These are phyloP conservation scores for Stephania yunnanensis DNA, from an alignment of 164 flowering plant genomes.

Conservation along the genomic window DNA sequence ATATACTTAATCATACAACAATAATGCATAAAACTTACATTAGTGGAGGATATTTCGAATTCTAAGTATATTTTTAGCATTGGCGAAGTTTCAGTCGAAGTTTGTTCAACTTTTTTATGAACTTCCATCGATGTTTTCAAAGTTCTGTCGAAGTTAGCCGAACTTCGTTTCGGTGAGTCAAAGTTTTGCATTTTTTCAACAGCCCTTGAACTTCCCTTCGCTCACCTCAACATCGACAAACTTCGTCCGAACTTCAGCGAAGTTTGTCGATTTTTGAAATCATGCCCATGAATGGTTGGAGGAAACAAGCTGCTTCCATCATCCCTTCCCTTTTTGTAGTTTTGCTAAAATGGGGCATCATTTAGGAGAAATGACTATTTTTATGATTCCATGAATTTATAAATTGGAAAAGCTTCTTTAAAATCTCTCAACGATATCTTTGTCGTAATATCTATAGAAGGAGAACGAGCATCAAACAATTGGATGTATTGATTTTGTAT, in stretches of 20 bases:
- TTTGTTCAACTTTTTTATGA: too few relatives aligned
- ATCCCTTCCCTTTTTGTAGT: background rate
- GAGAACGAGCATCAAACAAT: background rate
- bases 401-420: background rate
- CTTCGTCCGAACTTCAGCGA: background rate
- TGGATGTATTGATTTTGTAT: background rate
- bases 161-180: too few relatives aligned
- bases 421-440: background rate
- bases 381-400: background rate
- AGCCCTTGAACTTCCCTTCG: too few relatives aligned
- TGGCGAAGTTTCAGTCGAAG: too few relatives aligned
- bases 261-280: background rate
- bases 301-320: background rate
- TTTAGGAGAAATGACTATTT: background rate
- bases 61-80: too few relatives aligned
- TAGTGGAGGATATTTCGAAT: too few relatives aligned
- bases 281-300: background rate
- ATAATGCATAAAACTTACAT: too few relatives aligned
- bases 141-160: too few relatives aligned
- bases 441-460: background rate
- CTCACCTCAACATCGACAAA: background rate
- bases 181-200: too few relatives aligned
- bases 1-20: too few relatives aligned
- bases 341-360: background rate
- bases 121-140: too few relatives aligned